Base-by-base conservation (phyloP, 2,329 filamentous ascomycete species). In the Penicillium nordicum region DNA sequence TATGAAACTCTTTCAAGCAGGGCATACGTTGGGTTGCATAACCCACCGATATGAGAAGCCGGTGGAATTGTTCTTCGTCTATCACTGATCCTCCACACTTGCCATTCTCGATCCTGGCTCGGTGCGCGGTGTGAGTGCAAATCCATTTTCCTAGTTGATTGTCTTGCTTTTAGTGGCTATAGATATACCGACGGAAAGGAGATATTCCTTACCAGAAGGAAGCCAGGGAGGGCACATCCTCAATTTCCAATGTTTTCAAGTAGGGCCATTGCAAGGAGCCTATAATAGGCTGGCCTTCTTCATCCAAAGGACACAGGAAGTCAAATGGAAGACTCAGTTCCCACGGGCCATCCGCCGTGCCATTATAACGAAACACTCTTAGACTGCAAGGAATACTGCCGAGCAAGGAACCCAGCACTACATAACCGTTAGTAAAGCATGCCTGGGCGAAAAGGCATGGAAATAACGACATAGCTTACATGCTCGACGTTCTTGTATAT, bases 401-500 rank as follows among this genome's bases (percentile, higher is more conserved):
- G 18, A 41, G 27, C 6, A 43, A 27, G 14, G 48, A 51, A 51
- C 44, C 25, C 27, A 49, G 29, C 32, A 50, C 55, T 57, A 50
- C 41, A 29, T 29, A 29, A 25, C 6, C 34, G 23, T 55, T 36
- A 45, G 34, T 43, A 16, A 44, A 41, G 8, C 11, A 42, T 32
- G 14, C 10, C 48, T 52, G 29, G 21, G 14, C 23, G 4, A 40
- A 29, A 50, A 50, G 2, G 7, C n/a, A n/a, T 11, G 23, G 21
- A 16, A 30, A 7, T n/a, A 40, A 21, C 3, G 21, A 25, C 12
- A 50, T 40, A 29, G 47, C 50, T 57, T 36, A 57, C 55, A 51
- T 48, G 53, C 44, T 45, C 50, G 55, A 36, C 55, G 42, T 50
- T 14, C 45, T 50, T 57, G 45, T 32, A 54, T 54, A 36, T 54